A percentile compares a stretch with the other conserved stretches of the same genome.
phyloP scores from a whole-genome alignment of 1,139 yeast genomes.

The Pichia sp. region DNA sequence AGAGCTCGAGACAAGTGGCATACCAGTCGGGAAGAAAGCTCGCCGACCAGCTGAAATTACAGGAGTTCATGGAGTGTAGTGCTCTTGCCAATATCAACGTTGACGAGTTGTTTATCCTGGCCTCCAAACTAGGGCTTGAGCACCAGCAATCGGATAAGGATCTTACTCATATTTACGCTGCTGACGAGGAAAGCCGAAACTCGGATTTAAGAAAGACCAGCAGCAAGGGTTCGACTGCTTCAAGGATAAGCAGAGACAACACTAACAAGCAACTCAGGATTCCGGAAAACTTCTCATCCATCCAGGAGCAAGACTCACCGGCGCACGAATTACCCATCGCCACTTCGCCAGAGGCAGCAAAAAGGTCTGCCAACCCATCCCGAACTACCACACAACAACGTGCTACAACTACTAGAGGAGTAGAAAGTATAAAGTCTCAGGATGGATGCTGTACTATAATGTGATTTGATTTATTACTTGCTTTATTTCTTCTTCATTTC shows the following conservation, averaged over 20 bases:
- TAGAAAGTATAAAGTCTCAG: background rate
- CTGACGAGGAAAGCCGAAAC: slow-evolving; percentile 9
- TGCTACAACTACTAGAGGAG: background rate
- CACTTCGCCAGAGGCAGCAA: background rate
- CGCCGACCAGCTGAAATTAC: slow-evolving; percentile 41
- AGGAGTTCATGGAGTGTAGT: slow-evolving; percentile 48
- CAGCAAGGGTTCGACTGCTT: background rate
- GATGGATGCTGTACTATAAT: background rate
- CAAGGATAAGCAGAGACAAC: background rate
- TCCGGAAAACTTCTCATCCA: background rate
- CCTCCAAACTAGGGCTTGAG: slow-evolving; percentile 34
- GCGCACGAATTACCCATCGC: background rate
- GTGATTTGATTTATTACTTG: background rate
- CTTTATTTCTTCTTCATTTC: background rate
- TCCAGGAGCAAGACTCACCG: background rate
- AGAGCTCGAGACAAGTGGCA: slow-evolving; percentile 43
- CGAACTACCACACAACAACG: background rate
- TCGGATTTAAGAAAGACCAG: background rate
- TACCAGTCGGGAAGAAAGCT: slow-evolving; percentile 34
- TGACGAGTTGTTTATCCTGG: slow-evolving; percentile 43
- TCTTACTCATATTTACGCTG: slow-evolving; percentile 13
- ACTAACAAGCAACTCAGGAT: background rate
- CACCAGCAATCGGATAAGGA: slow-evolving; percentile 15
- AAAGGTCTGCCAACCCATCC: background rate
- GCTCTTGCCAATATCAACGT: slow-evolving; percentile 49